A percentile compares a stretch with the other conserved stretches of the same genome.
phyloP scores from a whole-genome alignment of 2,329 filamentous ascomycete species.

The Nigrograna mackinnonii region DNA sequence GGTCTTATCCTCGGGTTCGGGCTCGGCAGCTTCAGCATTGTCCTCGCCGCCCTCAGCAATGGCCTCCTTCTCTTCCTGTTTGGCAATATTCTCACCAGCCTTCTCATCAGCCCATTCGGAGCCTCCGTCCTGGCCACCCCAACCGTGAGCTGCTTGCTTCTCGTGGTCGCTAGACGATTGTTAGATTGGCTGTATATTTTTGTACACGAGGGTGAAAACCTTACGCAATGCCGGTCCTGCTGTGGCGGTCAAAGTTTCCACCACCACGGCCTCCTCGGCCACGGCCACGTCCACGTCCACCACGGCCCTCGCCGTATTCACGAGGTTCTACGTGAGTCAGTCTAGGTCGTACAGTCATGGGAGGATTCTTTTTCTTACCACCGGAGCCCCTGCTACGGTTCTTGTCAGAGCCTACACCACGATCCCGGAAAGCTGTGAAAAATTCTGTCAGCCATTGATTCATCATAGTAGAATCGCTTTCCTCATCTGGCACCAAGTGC shows the following conservation, averaged over 20 bases:
- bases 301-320: constrained; percentile 43
- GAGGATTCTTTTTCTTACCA: constrained; percentile 32
- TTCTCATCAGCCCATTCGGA: constrained; percentile 90
- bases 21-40: constrained; percentile 49
- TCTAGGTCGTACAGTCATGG: no score
- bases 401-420: constrained; percentile 75
- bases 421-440: constrained; percentile 81
- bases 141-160: constrained; percentile 87
- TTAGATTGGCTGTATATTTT: not conserved
- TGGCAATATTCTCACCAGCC: constrained; percentile 86
- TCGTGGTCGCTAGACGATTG: constrained; percentile 66
- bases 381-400: constrained; percentile 72
- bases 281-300: constrained; percentile 44
- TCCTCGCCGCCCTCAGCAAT: constrained; percentile 42
- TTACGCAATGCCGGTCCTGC: constrained; percentile 63
- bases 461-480: not conserved
- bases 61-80: constrained; percentile 76
- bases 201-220: constrained; percentile 18
- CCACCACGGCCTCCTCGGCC: constrained; percentile 50
- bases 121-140: constrained; percentile 81
- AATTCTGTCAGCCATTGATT: constrained; percentile 20
- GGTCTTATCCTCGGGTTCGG: constrained; percentile 78
- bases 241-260: constrained; percentile 62
- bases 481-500: constrained; percentile 2
- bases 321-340: not conserved